Percentiles rank a stretch among this genome's conserved stretches.
Conservation (phyloP, 1,284 basidiomycete species). For the Cerrena zonata region DNA sequence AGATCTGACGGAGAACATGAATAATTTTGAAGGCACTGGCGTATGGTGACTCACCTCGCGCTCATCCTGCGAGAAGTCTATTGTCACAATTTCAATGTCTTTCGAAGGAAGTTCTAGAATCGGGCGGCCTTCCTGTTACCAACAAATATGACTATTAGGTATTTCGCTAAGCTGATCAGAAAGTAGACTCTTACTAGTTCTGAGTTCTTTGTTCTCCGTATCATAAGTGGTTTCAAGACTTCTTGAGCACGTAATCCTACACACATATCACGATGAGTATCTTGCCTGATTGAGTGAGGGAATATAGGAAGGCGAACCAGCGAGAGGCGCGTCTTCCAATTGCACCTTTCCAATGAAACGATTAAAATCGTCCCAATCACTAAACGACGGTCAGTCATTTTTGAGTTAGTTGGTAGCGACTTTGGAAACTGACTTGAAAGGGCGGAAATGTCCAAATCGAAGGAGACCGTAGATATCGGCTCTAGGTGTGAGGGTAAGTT, state of each 20-base stretch:
- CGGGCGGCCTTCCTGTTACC: constrained; percentile 47
- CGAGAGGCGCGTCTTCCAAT: constrained; percentile 47
- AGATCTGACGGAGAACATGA: constrained; percentile 39
- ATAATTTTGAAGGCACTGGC: too few species aligned
- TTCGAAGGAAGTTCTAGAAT: constrained; percentile 56
- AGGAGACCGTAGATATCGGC: constrained; percentile 66
- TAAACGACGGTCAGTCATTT: constrained; percentile 6
- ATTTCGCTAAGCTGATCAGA: neutral
- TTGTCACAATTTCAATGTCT: constrained; percentile 49
- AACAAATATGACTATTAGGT: neutral
- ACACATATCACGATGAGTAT: too few species aligned
- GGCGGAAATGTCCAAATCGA: constrained; percentile 59
- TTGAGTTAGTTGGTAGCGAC: neutral
- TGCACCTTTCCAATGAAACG: constrained; percentile 51
- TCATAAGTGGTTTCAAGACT: constrained; percentile 52
- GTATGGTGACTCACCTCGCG: constrained; percentile 40
- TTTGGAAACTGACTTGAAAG: constrained; percentile 44
- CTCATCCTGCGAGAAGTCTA: constrained; percentile 58
- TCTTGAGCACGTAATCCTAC: constrained; percentile 45
- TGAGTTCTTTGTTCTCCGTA: constrained; percentile 59
- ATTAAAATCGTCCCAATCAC: constrained; percentile 59
- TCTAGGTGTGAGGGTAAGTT: constrained; percentile 28
- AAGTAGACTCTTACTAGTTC: constrained; percentile 31
- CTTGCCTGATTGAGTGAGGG: neutral
- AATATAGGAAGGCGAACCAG: constrained; percentile 39